Evolutionary conservation across 2,329 filamentous ascomycete genomes (phyloP), one percentile per base, ranked within the genome.

Genomic region (Aspergillus ruber): DNA sequence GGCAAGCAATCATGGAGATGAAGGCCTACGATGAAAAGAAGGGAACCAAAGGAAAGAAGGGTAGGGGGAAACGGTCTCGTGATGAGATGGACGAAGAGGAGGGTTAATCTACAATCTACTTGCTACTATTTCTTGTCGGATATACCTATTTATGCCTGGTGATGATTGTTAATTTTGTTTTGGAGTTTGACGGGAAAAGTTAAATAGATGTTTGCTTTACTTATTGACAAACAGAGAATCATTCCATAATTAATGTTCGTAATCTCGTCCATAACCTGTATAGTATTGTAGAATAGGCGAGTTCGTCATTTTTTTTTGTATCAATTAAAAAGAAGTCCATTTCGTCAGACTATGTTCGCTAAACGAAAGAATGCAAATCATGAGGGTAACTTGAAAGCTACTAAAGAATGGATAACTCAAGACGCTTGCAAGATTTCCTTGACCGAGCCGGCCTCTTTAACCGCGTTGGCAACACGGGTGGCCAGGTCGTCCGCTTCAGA

Each of bases 401-500:
- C 32, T 40, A 35, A 18, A 38, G 17, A 21, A 35, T 45, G 32
- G 21, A 45, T 27, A 21, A 29, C 17, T 48, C 23, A 38, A 43
- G 49, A 47, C 9, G 13, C 15, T 23, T 58, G 53, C 29, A 56
- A 29, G 15, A 47, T 50, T 29, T 59, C 55, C 47, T 64, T 62
- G 18, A 58, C 53, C 23, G 51, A 56, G 35, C 73, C 73, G 38
- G 69, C 72, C 43, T 83, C 80, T 67, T 84, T 81, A 49, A 93
- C 84, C 52, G 90, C 81, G 55, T 82, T 78, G 13, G 85, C 83
- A 42, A 97, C 89, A 66, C 89, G 88, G 59, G 83, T 83, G 49
- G 90, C 89, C 53, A 97, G 78, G 68, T 95, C 90, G 61, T 96
- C 90, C 1, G 90, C 90, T 70, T 97, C 91, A 13, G 84, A 86